Percentiles rank a stretch among this genome's conserved stretches.
These are phyloP conservation scores for Brassica balearica DNA, from an alignment of 441 rosid genomes.

Conservation along the genomic window DNA sequence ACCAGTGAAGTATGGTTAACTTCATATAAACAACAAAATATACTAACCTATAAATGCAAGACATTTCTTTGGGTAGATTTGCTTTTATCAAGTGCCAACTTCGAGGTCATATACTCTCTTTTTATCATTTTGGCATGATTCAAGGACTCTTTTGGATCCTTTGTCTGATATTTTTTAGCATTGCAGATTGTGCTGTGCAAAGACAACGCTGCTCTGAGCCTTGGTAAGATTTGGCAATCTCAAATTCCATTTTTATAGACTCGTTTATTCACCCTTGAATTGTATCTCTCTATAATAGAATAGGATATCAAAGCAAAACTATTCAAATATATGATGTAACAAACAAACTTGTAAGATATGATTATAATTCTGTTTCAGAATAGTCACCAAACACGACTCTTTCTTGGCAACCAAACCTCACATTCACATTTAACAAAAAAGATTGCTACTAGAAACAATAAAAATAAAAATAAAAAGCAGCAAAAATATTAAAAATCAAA, in stretches of 20 bases:
- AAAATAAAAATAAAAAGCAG: not conserved
- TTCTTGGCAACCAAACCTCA: not conserved
- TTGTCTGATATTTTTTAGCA: not conserved
- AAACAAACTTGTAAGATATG: not conserved
- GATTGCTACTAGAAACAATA: too few species aligned
- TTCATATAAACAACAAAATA: not conserved
- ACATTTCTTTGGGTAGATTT: not conserved
- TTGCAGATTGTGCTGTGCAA: not conserved
- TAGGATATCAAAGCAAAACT: not conserved
- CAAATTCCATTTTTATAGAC: not conserved
- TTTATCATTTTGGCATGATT: constrained; percentile 6
- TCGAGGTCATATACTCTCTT: not conserved
- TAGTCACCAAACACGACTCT: not conserved
- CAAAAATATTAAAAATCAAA: constrained; percentile 36
- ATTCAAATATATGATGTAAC: not conserved
- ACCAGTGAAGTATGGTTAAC: not conserved
- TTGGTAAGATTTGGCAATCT: constrained; percentile 11
- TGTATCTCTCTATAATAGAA: not conserved
- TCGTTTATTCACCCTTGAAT: not conserved
- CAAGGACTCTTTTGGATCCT: constrained; percentile 3
- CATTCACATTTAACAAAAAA: not conserved
- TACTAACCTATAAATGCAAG: not conserved
- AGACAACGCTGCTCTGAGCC: not conserved
- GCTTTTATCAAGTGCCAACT: not conserved
- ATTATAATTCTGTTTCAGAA: not conserved